Percentiles rank a stretch among this genome's conserved stretches.
Evolutionary conservation across 306 rosid species (phyloP).

Genomic region (Vachellia collinsii): DNA sequence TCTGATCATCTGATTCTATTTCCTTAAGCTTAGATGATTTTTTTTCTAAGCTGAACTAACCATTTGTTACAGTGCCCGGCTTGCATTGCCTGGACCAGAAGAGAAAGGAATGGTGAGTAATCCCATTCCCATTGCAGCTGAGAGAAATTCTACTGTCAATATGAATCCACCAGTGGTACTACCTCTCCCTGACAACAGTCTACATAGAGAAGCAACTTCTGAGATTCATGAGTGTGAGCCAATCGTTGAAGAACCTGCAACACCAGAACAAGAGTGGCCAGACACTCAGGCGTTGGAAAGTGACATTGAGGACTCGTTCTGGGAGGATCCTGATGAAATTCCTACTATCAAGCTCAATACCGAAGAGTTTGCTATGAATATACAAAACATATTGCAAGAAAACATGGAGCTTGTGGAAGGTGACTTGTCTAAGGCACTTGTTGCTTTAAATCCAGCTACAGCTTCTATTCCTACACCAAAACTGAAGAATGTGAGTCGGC

Average conservation of each 20-base stretch:
- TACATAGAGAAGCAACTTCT: constrained; percentile 37
- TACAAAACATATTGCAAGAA: constrained; percentile 53
- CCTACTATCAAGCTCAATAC: constrained; percentile 55
- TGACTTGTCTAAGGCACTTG: constrained; percentile 83
- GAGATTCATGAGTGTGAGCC: constrained; percentile 61
- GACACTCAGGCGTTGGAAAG: constrained; percentile 51
- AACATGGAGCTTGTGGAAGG: constrained; percentile 58
- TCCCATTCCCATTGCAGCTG: constrained; percentile 45
- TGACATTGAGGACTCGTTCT: constrained; percentile 74
- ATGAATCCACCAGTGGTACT: constrained; percentile 50
- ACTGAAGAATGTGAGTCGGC: constrained; percentile 80
- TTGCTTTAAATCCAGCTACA: constrained; percentile 62
- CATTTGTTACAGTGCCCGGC: constrained; percentile 72
- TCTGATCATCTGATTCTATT: not conserved
- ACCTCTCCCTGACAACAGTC: constrained; percentile 52
- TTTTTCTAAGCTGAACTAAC: constrained; percentile 39
- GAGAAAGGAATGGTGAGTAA: constrained; percentile 62
- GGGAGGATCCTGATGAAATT: constrained; percentile 76
- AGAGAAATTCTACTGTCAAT: constrained; percentile 43
- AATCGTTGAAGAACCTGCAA: constrained; percentile 86
- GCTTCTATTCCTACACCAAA: constrained; percentile 74
- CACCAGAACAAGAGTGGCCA: constrained; percentile 70
- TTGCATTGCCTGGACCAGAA: constrained; percentile 93
- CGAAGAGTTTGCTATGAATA: constrained; percentile 46
- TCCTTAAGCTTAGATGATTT: constrained; percentile 20